Percentiles rank a stretch among this genome's conserved stretches.
phyloP scores from a whole-genome alignment of 2,329 filamentous ascomycete species.

The Setomelanomma holmii region DNA sequence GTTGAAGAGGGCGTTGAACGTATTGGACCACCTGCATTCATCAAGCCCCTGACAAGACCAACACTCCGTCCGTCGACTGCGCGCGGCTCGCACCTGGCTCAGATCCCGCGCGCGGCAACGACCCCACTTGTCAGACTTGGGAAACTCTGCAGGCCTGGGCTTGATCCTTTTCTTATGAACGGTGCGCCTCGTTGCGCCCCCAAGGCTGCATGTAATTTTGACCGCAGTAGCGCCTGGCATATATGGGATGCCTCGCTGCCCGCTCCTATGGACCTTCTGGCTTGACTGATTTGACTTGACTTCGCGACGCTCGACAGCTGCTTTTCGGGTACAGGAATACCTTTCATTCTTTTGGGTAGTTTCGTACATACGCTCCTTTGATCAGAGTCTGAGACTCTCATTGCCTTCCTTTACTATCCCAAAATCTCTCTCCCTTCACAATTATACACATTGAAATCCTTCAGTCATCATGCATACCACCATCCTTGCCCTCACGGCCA shows the following conservation, averaged over 20 bases:
- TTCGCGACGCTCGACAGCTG: conserved; percentile 25
- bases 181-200: conserved; percentile 12
- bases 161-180: conserved; percentile 19
- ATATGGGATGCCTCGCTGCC: conserved; percentile 28
- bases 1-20: too few species aligned
- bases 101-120: conserved; percentile 21
- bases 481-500: conserved; percentile 36
- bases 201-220: conserved; percentile 25
- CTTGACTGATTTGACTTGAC: conserved; percentile 8
- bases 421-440: not conserved
- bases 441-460: too few species aligned
- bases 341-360: conserved; percentile 32
- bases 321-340: conserved; percentile 47
- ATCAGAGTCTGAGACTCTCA: conserved; percentile 46
- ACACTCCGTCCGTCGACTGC: conserved; percentile 18
- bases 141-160: conserved; percentile 13
- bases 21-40: too few species aligned
- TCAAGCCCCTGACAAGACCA: conserved; percentile 27
- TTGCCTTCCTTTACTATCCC: conserved; percentile 27
- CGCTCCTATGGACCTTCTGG: conserved; percentile 10
- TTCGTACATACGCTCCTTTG: conserved; percentile 33
- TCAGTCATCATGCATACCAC: conserved; percentile 34
- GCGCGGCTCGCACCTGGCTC: conserved; percentile 28
- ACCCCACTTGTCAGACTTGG: conserved; percentile 21
- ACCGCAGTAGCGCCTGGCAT: conserved; percentile 17